Evolutionary conservation across 805 yeast species (phyloP).

Genomic region (Lipomyces sp.): DNA sequence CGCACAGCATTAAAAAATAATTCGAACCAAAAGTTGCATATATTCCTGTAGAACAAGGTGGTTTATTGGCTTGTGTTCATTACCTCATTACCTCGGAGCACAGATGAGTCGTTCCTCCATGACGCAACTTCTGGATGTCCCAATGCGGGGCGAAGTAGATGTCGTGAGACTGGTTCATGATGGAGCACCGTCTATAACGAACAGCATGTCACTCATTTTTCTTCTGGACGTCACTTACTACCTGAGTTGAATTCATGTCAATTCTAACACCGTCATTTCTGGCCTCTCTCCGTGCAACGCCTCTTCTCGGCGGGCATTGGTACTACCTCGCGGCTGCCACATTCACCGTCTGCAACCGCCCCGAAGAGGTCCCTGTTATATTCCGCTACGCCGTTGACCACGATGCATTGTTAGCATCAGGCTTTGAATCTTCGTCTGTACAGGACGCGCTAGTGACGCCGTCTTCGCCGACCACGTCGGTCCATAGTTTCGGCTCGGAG

Average conservation of each 20-base stretch:
- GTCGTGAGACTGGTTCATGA: too few species aligned
- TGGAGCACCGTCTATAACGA: not conserved
- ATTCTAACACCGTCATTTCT: constrained; percentile 11
- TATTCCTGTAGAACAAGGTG: too few species aligned
- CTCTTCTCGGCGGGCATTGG: constrained; percentile 47
- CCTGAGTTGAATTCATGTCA: too few species aligned
- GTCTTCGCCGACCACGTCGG: not conserved
- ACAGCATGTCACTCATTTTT: too few species aligned
- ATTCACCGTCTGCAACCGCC: constrained; percentile 74
- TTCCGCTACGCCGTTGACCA: constrained; percentile 61
- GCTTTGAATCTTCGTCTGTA: not conserved
- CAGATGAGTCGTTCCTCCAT: too few species aligned
- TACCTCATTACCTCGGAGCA: too few species aligned
- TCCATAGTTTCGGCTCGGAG: constrained; percentile 17
- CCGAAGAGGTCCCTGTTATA: constrained; percentile 72
- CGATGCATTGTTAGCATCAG: constrained; percentile 7
- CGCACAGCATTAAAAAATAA: not conserved
- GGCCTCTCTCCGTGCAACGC: constrained; percentile 17
- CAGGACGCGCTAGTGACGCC: not conserved
- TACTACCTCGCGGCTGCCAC: constrained; percentile 77
- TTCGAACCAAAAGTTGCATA: too few species aligned
- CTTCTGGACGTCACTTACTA: too few species aligned
- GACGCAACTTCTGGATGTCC: too few species aligned
- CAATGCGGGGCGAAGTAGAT: too few species aligned
- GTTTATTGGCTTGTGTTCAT: too few species aligned